Percentiles rank a stretch among this genome's conserved stretches.
phyloP scores from a whole-genome alignment of 345 rosid genomes.

The Melaleuca alternifolia region DNA sequence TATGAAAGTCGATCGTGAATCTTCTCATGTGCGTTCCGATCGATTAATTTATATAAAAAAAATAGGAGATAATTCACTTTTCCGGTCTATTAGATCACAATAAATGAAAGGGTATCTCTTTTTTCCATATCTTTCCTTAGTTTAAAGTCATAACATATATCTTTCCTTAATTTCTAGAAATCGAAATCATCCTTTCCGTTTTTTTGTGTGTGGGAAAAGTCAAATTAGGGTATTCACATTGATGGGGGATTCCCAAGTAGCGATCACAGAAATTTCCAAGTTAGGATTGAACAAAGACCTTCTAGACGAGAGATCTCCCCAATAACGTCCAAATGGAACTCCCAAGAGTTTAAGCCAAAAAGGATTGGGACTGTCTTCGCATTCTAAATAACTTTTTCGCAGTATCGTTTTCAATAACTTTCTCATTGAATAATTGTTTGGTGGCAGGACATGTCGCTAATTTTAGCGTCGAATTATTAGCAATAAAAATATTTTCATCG shows the following conservation, averaged over 20 bases:
- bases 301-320: neutral
- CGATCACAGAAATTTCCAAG: neutral
- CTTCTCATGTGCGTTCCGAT: no score
- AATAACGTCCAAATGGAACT: neutral
- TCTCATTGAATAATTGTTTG: no score
- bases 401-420: neutral
- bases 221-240: neutral
- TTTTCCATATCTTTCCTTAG: neutral
- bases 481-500: no score
- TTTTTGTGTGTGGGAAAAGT: neutral
- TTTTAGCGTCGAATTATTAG: no score
- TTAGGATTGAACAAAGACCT: neutral
- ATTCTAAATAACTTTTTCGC: neutral
- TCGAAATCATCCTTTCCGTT: neutral
- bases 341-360: neutral
- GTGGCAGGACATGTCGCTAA: no score
- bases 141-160: neutral
- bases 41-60: neutral
- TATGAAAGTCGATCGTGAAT: fast-evolving
- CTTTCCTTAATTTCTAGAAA: neutral
- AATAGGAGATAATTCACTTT: neutral
- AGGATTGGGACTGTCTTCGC: neutral
- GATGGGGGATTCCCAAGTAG: neutral
- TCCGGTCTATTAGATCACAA: neutral
- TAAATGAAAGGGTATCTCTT: neutral